Evolutionary conservation across 2,329 filamentous ascomycete species (phyloP), one percentile per base, ranked within the genome.

Genomic region (Pestalotiopsis sp.): DNA sequence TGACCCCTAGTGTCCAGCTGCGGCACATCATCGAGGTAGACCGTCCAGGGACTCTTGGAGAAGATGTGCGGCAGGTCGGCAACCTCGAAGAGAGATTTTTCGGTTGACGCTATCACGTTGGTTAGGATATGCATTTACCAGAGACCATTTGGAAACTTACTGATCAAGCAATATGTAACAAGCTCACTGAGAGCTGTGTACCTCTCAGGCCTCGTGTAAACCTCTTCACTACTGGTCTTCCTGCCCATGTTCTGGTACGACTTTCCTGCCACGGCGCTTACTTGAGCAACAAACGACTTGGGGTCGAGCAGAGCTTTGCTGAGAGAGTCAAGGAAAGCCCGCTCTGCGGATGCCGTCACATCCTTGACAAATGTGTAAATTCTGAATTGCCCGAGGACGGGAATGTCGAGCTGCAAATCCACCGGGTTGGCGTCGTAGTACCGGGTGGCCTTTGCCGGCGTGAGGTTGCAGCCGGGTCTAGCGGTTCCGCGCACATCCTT

Each of bases 341-440:
- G 49, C 59, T 70, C 82, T 80, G 66, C 81, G 82, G 3, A 86
- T 84, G 40, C 84, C 78, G 67, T 85, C 82, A 93, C 83, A 73
- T 93, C 85, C 75, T 87, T 89, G 70, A 89, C 87, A 70, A 95
- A 86, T 70, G 94, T 85, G 78, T 92, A 94, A 60, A 94, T 87
- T 63, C 91, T 87, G 82, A 94, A 95, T 75, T 95, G 92, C 31
- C 92, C 90, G 5, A 94, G 83, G 79, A 93, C 87, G 1, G 92
- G 92, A 59, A 94, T 92, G 75, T 94, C 92, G 5, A 93, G 87
- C 76, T 95, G 91, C 36, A 94, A 82, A 73, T 94, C 90, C 57
- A 95, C 89, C 0, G 92, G 92, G 74, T 94, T 95, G 3, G 92
- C 90, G 78, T 95, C 92, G 65, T 94, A 87, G 76, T 91, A 94